A percentile compares a stretch with the other conserved stretches of the same genome.
Conservation (phyloP, 1,139 yeast species). For the Petasospora rhodanensis region DNA sequence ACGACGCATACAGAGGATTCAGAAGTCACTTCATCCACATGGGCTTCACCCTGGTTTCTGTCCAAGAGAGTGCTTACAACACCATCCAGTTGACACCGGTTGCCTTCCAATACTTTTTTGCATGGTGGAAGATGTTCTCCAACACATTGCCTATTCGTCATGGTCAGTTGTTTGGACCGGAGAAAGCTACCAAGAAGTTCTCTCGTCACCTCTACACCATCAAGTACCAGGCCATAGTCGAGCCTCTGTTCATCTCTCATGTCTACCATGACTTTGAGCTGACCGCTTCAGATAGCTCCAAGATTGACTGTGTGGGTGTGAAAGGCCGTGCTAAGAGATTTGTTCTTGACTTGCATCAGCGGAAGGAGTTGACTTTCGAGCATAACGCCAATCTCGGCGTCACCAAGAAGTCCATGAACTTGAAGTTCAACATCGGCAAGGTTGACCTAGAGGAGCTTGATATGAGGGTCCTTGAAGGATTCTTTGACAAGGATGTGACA, state of each 20-base stretch:
- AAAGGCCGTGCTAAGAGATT: conserved; percentile 69
- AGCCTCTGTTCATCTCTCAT: conserved; percentile 73
- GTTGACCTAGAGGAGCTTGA: conserved; percentile 66
- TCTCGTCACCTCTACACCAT: conserved; percentile 76
- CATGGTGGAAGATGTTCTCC: conserved; percentile 82
- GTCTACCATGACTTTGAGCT: conserved; percentile 56
- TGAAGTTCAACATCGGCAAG: conserved; percentile 73
- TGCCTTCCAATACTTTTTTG: conserved; percentile 60
- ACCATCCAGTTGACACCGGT: conserved; percentile 74
- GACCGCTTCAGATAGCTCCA: conserved; percentile 38
- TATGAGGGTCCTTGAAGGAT: conserved; percentile 64
- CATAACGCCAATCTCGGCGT: conserved; percentile 54
- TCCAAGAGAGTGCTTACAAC: conserved; percentile 46
- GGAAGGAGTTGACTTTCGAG: conserved; percentile 64
- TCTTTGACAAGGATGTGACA: conserved; percentile 49
- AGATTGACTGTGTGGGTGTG: conserved; percentile 67
- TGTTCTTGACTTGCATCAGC: conserved; percentile 76
- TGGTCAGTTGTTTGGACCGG: conserved; percentile 60
- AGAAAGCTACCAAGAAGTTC: conserved; percentile 49
- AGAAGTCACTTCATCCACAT: conserved; percentile 76
- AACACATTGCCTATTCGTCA: conserved; percentile 72
- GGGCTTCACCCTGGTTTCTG: conserved; percentile 65
- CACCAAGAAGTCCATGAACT: conserved; percentile 48
- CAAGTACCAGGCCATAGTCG: conserved; percentile 69
- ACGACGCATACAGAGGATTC: conserved; percentile 78